These are phyloP conservation scores for Penicillium glabrum DNA, from an alignment of 2,329 filamentous ascomycete species.

Conservation along the genomic window DNA sequence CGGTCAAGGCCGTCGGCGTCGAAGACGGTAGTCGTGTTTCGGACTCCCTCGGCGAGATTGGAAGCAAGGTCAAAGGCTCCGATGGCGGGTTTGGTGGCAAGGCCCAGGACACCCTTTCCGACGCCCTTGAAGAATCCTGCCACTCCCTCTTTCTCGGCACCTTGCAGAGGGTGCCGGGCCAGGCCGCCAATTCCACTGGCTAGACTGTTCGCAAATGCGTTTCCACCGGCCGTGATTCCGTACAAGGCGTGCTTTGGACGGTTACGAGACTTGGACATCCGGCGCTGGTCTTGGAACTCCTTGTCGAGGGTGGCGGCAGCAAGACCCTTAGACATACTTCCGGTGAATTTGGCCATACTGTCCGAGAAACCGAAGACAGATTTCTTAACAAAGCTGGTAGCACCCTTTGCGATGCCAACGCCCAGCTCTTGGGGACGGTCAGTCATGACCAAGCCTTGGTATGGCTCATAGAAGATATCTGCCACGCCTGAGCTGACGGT, in stretches of 20 bases:
- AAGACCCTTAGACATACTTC: slow-evolving; percentile 93
- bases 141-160: slow-evolving; percentile 91
- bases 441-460: slow-evolving; percentile 94
- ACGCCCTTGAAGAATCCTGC: slow-evolving; percentile 97
- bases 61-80: slow-evolving; percentile 96
- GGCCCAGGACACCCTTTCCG: slow-evolving; percentile 86
- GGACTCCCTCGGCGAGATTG: slow-evolving; percentile 94
- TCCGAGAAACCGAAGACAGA: slow-evolving; percentile 97
- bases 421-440: slow-evolving; percentile 94
- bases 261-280: slow-evolving; percentile 90
- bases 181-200: slow-evolving; percentile 92
- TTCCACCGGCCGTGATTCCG: slow-evolving; percentile 91
- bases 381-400: slow-evolving; percentile 97
- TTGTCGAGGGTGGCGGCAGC: slow-evolving; percentile 96
- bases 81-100: slow-evolving; percentile 96
- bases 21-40: slow-evolving; percentile 98
- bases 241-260: slow-evolving; percentile 96
- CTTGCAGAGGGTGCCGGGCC: slow-evolving; percentile 89
- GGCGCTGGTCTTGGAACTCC: slow-evolving; percentile 93
- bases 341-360: slow-evolving; percentile 96
- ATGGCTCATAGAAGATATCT: slow-evolving; percentile 99
- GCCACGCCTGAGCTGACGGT: slow-evolving; percentile 96
- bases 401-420: slow-evolving; percentile 91
- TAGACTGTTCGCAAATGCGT: slow-evolving; percentile 88
- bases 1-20: slow-evolving; percentile 92